These are phyloP conservation scores for Xerocomellus amylosporus DNA, from an alignment of 768 basidiomycete genomes.

Conservation along the genomic window DNA sequence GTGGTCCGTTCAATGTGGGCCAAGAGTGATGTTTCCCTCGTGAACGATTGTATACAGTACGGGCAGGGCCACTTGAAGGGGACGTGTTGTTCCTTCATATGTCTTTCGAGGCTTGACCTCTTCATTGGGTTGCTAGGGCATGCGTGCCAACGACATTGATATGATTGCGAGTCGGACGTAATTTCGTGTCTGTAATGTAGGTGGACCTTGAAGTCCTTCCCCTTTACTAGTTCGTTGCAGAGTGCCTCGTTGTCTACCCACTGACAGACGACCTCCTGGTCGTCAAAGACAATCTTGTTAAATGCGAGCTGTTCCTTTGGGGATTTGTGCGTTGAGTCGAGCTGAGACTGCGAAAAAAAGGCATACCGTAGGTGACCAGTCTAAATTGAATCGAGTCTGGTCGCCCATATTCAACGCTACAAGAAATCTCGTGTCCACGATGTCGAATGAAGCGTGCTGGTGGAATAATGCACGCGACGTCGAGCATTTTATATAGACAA, in stretches of 20 bases:
- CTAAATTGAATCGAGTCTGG: neutral
- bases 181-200: slow-evolving; percentile 3
- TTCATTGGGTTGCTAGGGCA: slow-evolving; percentile 3
- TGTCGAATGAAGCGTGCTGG: neutral
- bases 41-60: neutral
- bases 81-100: slow-evolving; percentile 11
- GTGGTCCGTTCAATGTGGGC: neutral
- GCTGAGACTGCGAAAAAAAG: neutral
- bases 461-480: neutral
- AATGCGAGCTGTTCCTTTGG: slow-evolving; percentile 6
- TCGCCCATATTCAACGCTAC: neutral
- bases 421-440: neutral
- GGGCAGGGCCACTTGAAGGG: slow-evolving; percentile 14
- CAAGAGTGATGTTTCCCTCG: neutral
- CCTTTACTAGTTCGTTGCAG: neutral
- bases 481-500: slow-evolving; percentile 6
- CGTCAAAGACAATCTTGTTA: neutral
- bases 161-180: neutral
- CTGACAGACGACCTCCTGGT: neutral
- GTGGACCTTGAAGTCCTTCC: slow-evolving; percentile 2
- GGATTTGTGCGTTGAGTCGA: neutral
- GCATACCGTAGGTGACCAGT: slow-evolving; percentile 1
- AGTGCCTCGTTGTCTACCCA: neutral
- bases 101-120: slow-evolving; percentile 9
- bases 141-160: slow-evolving; percentile 9